Percentiles rank a stretch among this genome's conserved stretches.
Conservation (phyloP, 768 basidiomycete species). For the Lepiota brunneoincarnata region DNA sequence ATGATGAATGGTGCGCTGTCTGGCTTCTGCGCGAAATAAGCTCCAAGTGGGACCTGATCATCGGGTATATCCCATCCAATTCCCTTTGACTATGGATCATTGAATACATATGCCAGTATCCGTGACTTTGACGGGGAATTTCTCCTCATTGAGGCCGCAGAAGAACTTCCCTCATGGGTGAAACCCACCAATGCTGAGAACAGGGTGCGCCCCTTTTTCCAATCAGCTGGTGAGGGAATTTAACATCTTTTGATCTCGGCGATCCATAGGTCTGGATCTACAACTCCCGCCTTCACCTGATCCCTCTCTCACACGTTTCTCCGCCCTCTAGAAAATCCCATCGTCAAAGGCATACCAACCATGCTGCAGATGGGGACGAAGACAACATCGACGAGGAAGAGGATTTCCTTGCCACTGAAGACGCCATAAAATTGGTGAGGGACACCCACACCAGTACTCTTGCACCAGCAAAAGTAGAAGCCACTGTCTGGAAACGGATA, state of each 20-base stretch:
- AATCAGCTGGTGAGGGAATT: conserved; percentile 28
- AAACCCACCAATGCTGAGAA: conserved; percentile 90
- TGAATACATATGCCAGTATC: conserved; percentile 37
- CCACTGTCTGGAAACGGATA: conserved; percentile 68
- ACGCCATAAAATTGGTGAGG: conserved; percentile 64
- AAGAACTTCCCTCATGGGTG: conserved; percentile 85
- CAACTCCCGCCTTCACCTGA: conserved; percentile 77
- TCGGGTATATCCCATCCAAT: conserved; percentile 53
- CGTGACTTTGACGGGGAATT: conserved; percentile 96
- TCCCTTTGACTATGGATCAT: conserved; percentile 2
- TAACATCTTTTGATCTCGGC: conserved; percentile 19
- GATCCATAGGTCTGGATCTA: conserved; percentile 85
- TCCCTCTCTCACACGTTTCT: conserved; percentile 79
- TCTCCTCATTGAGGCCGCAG: conserved; percentile 93
- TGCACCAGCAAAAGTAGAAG: conserved; percentile 61
- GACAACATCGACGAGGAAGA: conserved; percentile 36
- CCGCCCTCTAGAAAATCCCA: conserved; percentile 52
- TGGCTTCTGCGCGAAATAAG: conserved; percentile 84
- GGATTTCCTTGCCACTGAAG: conserved; percentile 52
- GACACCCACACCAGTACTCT: conserved; percentile 51
- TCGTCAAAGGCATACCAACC: conserved; percentile 42
- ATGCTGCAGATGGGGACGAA: conserved; percentile 50
- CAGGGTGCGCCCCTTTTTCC: conserved; percentile 62
- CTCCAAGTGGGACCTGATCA: conserved; percentile 72
- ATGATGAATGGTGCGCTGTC: conserved; percentile 96